Percentiles rank a stretch among this genome's conserved stretches.
Evolutionary conservation across 2,329 filamentous ascomycete species (phyloP).

Genomic region (Nothomitra cinnamomea): DNA sequence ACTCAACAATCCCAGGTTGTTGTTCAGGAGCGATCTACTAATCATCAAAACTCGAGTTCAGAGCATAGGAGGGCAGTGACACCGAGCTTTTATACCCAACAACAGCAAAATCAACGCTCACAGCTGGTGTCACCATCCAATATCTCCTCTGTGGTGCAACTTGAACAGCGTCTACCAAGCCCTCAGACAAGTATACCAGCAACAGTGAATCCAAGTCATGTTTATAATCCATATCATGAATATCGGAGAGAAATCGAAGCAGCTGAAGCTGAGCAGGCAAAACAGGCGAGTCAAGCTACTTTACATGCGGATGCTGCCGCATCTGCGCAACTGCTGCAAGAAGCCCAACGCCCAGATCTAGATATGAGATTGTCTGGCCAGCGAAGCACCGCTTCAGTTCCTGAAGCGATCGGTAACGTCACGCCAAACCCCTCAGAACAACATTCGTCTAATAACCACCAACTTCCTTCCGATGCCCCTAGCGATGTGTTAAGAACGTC

Average conservation of each 20-base stretch:
- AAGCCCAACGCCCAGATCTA: not conserved
- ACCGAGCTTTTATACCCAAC: not conserved
- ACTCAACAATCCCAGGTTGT: not conserved
- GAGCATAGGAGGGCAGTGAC: not conserved
- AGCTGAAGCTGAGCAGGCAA: conserved; percentile 20
- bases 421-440: not conserved
- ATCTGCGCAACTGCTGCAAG: conserved; percentile 1
- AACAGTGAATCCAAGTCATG: conserved; percentile 32
- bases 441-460: not conserved
- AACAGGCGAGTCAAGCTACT: conserved; percentile 16
- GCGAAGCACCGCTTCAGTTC: not conserved
- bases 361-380: not conserved
- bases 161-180: conserved; percentile 9
- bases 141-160: conserved; percentile 7
- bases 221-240: conserved; percentile 35
- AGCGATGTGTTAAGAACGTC: not conserved
- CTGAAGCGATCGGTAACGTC: not conserved
- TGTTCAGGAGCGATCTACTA: not conserved
- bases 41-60: not conserved
- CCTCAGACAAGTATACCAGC: conserved; percentile 13
- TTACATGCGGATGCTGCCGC: conserved; percentile 8
- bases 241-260: conserved; percentile 25
- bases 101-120: not conserved
- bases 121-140: not conserved
- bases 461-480: not conserved